A percentile compares a stretch with the other conserved stretches of the same genome.
These are phyloP conservation scores for Globisporangium recalcitrans DNA, from an alignment of 352 stramenopile species.

Conservation along the genomic window DNA sequence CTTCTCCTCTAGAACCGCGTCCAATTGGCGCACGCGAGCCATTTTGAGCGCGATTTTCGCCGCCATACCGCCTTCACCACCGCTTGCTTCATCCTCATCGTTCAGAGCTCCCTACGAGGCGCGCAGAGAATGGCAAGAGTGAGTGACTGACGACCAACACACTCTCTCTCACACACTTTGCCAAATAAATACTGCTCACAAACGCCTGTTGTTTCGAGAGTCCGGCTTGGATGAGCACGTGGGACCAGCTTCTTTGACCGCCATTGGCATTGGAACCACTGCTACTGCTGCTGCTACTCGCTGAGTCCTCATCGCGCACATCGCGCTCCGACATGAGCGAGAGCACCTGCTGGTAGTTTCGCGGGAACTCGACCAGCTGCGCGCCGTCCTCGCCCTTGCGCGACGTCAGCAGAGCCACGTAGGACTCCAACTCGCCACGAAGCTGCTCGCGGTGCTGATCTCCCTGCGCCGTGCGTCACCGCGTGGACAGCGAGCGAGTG, in stretches of 20 bases:
- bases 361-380: conserved; percentile 43
- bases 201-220: conserved; percentile 65
- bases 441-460: conserved; percentile 34
- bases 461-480: conserved; percentile 18
- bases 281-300: background rate
- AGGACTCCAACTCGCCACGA: conserved; percentile 37
- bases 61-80: conserved; percentile 25
- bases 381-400: conserved; percentile 45
- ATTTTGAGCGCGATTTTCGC: conserved; percentile 75
- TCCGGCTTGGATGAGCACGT: conserved; percentile 53
- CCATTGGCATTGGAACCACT: conserved; percentile 2
- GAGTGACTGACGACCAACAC: background rate
- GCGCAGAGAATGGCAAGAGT: background rate
- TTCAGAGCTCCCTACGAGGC: conserved; percentile 36
- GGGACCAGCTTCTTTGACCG: conserved; percentile 42
- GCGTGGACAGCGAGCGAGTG: conserved; percentile 9
- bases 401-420: conserved; percentile 34
- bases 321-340: conserved; percentile 62
- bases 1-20: conserved; percentile 56
- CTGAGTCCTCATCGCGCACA: conserved; percentile 23
- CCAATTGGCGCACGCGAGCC: conserved; percentile 53
- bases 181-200: too few relatives aligned
- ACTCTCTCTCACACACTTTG: too few relatives aligned
- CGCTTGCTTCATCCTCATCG: conserved; percentile 26
- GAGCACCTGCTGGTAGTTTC: conserved; percentile 60